A percentile compares a stretch with the other conserved stretches of the same genome.
These are phyloP conservation scores for Solanum aculeatissimum DNA, from an alignment of 305 asterid genomes.

Conservation along the genomic window DNA sequence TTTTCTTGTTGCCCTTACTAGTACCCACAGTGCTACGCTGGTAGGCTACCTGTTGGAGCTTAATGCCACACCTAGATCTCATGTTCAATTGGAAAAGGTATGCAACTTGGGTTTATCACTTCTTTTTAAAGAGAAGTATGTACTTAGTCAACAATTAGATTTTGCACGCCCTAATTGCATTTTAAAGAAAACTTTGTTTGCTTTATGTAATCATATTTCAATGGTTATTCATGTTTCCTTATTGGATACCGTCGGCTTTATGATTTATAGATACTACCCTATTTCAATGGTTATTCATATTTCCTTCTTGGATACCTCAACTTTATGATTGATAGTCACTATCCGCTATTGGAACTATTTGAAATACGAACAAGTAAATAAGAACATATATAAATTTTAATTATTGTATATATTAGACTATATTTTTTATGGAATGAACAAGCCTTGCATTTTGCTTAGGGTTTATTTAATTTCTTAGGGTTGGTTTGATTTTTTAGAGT, in stretches of 20 bases:
- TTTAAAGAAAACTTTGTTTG: neutral
- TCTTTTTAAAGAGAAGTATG: neutral
- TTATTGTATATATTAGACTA: neutral
- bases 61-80: neutral
- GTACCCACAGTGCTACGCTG: neutral
- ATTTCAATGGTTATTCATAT: neutral
- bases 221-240: neutral
- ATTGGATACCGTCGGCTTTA: no score
- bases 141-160: neutral
- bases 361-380: neutral
- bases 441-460: neutral
- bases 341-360: neutral
- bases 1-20: neutral
- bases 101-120: neutral
- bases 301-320: neutral
- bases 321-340: neutral
- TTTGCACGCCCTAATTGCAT: neutral
- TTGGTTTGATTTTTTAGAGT: no score
- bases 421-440: no score
- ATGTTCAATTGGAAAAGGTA: neutral
- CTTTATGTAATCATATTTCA: neutral
- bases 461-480: neutral
- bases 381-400: neutral
- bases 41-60: neutral
- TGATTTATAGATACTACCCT: neutral